These are phyloP conservation scores for Leccinum ochraceum DNA, from an alignment of 768 basidiomycete genomes.

Conservation along the genomic window DNA sequence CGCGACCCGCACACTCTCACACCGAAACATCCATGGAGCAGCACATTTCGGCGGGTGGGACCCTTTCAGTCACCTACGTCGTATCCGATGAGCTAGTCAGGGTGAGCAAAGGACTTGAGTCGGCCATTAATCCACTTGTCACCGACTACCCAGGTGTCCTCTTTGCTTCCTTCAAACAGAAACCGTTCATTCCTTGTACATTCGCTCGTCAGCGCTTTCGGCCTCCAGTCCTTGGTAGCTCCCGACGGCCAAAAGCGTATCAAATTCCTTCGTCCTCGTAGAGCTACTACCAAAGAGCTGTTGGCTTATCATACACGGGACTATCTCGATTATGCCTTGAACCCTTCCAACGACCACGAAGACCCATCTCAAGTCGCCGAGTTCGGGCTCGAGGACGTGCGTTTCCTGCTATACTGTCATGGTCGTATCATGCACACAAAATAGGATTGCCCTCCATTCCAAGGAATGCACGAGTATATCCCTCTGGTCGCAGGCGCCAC, in stretches of 20 bases:
- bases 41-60: not conserved
- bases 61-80: conserved; percentile 44
- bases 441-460: conserved; percentile 85
- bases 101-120: conserved; percentile 30
- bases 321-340: conserved; percentile 63
- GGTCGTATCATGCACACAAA: conserved; percentile 2
- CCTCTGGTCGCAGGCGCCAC: conserved; percentile 74
- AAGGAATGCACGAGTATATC: conserved; percentile 67
- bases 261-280: conserved; percentile 51
- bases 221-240: conserved; percentile 42
- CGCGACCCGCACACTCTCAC: not conserved
- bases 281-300: conserved; percentile 60
- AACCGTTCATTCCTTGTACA: conserved; percentile 69
- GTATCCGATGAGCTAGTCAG: conserved; percentile 60
- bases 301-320: conserved; percentile 67
- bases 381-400: conserved; percentile 63
- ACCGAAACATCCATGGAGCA: conserved; percentile 12
- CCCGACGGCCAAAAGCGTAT: conserved; percentile 31
- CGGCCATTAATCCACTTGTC: not conserved
- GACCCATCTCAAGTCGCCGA: conserved; percentile 32
- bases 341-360: conserved; percentile 31
- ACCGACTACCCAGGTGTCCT: conserved; percentile 39
- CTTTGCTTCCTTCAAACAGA: conserved; percentile 67
- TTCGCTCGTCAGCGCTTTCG: conserved; percentile 55
- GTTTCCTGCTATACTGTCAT: conserved; percentile 11